phyloP scores from a whole-genome alignment of 768 basidiomycete genomes.

The Xanthoconium stramineum region DNA sequence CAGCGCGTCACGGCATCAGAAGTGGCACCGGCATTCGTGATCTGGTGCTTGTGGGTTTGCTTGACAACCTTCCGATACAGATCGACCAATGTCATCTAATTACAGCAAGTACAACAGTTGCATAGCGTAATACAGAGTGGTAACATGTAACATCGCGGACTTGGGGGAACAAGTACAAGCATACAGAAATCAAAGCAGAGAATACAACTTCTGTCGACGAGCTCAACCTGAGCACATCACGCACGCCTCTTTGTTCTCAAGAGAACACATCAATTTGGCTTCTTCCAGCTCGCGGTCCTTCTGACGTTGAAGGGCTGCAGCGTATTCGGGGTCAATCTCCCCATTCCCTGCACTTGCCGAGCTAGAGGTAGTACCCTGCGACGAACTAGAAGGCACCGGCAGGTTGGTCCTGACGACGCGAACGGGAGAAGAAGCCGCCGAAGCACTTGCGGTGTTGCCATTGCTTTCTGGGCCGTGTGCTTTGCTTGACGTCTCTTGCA shows the following conservation, averaged over 20 bases:
- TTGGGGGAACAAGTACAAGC: neutral
- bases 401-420: slow-evolving; percentile 33
- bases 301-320: slow-evolving; percentile 69
- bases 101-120: slow-evolving; percentile 19
- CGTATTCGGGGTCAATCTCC: slow-evolving; percentile 64
- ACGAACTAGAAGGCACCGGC: slow-evolving; percentile 24
- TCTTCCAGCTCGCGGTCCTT: slow-evolving; percentile 75
- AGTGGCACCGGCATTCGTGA: no score
- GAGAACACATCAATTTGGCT: slow-evolving; percentile 75
- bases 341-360: slow-evolving; percentile 33
- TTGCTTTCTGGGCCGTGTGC: slow-evolving; percentile 13
- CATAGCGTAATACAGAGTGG: slow-evolving; percentile 8
- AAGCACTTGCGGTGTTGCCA: slow-evolving; percentile 21
- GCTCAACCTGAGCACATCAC: slow-evolving; percentile 83
- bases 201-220: neutral
- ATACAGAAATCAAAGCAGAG: slow-evolving; percentile 3
- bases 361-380: slow-evolving; percentile 9
- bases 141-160: neutral
- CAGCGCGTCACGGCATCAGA: no score
- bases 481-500: slow-evolving; percentile 22
- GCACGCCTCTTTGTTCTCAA: slow-evolving; percentile 94
- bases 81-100: neutral
- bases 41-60: no score
- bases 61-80: no score
- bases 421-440: slow-evolving; percentile 26